Evolutionary conservation across 1,284 basidiomycete genomes (phyloP).

Genomic region (Trichosporon sp.): DNA sequence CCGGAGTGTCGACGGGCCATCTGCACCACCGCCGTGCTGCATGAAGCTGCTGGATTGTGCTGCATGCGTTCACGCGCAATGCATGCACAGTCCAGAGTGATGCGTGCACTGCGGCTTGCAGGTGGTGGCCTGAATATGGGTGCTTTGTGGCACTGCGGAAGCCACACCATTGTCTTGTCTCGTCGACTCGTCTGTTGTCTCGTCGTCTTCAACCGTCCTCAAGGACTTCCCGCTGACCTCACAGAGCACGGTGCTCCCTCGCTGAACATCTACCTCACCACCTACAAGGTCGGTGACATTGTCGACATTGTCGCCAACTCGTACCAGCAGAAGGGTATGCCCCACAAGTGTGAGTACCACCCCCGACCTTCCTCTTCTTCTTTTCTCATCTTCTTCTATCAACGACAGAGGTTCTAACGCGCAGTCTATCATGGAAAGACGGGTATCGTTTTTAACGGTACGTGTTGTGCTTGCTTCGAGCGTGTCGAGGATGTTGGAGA

Average conservation of each 20-base stretch:
- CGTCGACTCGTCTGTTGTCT: background rate
- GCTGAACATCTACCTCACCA: conserved; percentile 86
- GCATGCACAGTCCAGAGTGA: background rate
- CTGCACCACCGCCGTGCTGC: background rate
- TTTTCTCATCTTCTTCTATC: background rate
- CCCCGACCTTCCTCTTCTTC: background rate
- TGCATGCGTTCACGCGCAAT: background rate
- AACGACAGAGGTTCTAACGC: background rate
- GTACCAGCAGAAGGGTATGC: conserved; percentile 99
- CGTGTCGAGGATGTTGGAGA: background rate
- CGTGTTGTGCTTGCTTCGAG: conserved; percentile 45
- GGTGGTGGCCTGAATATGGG: background rate
- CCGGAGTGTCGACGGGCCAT: background rate
- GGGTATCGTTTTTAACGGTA: conserved; percentile 97
- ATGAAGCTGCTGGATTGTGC: background rate
- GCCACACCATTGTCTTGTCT: background rate
- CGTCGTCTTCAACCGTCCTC: background rate
- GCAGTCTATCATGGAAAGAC: conserved; percentile 59
- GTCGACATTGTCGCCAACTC: conserved; percentile 99
- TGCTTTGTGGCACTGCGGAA: background rate
- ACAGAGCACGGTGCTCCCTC: conserved; percentile 86
- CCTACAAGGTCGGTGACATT: conserved; percentile 94
- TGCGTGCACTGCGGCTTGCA: background rate
- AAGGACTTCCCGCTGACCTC: conserved; percentile 6
- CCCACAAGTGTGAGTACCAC: conserved; percentile 70